phyloP scores from a whole-genome alignment of 129 eudicot genomes.

The Arctium lappa region DNA sequence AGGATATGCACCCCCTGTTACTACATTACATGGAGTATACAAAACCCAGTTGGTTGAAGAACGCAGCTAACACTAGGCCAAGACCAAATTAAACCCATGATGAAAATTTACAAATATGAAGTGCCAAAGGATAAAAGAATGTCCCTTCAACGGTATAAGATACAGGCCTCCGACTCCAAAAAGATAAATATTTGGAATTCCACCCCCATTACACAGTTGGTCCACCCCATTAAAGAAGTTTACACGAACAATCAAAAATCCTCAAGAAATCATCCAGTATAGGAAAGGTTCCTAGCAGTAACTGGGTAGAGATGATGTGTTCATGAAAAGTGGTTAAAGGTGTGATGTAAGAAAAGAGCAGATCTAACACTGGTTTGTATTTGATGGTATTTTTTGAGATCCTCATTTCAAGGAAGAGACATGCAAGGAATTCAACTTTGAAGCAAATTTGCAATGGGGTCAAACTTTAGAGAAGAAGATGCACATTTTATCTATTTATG shows the following conservation, averaged over 20 bases:
- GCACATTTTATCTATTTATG: neutral
- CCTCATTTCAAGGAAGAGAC: neutral
- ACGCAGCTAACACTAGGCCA: neutral
- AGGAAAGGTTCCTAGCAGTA: neutral
- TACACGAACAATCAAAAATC: neutral
- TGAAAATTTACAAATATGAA: neutral
- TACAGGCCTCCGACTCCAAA: neutral
- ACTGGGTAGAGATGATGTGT: neutral
- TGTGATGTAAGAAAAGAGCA: neutral
- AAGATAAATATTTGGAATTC: neutral
- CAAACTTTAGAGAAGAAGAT: neutral
- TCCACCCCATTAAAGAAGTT: neutral
- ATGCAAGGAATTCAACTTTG: neutral
- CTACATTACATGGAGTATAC: neutral
- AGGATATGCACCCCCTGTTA: neutral
- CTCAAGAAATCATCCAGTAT: neutral
- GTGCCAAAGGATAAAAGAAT: neutral
- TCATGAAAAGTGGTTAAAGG: neutral
- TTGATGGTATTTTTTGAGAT: neutral
- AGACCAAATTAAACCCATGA: neutral
- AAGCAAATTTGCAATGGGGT: neutral
- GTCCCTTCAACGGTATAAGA: neutral
- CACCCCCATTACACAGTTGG: neutral
- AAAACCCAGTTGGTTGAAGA: neutral
- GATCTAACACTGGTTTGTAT: neutral